These are phyloP conservation scores for Pseudognaphalium luteoalbum DNA, from an alignment of 129 eudicot species.

Conservation along the genomic window DNA sequence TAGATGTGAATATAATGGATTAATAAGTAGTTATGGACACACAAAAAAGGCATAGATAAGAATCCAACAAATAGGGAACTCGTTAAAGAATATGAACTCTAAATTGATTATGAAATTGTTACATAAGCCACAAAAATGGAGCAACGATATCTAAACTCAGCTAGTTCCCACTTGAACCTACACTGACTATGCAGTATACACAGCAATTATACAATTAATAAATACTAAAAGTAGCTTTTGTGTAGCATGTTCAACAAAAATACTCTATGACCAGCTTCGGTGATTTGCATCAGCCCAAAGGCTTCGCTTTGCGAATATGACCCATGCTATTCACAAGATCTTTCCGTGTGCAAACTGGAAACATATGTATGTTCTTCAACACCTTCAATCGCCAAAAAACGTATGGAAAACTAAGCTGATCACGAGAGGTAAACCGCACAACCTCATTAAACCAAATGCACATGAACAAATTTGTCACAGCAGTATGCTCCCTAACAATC, in stretches of 20 bases:
- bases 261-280: slow-evolving; percentile 5
- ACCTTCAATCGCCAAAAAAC: slow-evolving; percentile 85
- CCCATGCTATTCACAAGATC: slow-evolving; percentile 99
- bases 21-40: neutral
- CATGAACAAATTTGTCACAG: slow-evolving; percentile 73
- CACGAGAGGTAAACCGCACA: slow-evolving; percentile 96
- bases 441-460: slow-evolving; percentile 98
- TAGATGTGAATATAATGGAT: too few species aligned
- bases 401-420: slow-evolving; percentile 95
- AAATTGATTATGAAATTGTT: slow-evolving; percentile 15
- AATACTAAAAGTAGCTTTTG: slow-evolving; percentile 21
- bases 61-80: neutral
- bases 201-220: slow-evolving; percentile 23
- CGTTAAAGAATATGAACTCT: slow-evolving; percentile 29
- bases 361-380: slow-evolving; percentile 66
- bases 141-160: slow-evolving; percentile 11
- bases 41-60: neutral
- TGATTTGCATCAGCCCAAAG: slow-evolving; percentile 50
- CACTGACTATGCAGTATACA: neutral
- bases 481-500: slow-evolving; percentile 88
- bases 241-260: slow-evolving; percentile 15
- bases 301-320: slow-evolving; percentile 92
- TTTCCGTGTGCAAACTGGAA: slow-evolving; percentile 94
- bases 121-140: slow-evolving; percentile 20
- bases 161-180: slow-evolving; percentile 17